Evolutionary conservation across 441 rosid species (phyloP).

Genomic region (Pelargonium citronellum): DNA sequence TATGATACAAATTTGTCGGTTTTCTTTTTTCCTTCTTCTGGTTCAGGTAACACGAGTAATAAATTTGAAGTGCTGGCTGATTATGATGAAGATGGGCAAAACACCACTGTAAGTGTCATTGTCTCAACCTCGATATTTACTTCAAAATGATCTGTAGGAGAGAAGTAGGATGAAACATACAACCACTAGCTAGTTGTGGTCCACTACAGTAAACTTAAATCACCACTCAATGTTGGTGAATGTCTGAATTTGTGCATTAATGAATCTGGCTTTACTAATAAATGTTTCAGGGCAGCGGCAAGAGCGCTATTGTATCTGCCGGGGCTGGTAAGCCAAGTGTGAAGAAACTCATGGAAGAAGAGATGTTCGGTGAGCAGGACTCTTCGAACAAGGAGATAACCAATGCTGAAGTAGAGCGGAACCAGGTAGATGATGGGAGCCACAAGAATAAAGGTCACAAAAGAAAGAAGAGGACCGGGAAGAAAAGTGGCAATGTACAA

Average conservation of each 20-base stretch:
- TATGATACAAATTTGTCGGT: background rate
- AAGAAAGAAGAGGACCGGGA: conserved; percentile 43
- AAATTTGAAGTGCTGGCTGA: conserved; percentile 32
- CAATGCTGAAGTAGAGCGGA: conserved; percentile 38
- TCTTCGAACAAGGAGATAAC: conserved; percentile 29
- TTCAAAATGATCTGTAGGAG: background rate
- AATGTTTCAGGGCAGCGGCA: conserved; percentile 38
- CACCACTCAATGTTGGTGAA: background rate
- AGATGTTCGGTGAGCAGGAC: conserved; percentile 53
- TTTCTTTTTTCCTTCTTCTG: conserved; percentile 35
- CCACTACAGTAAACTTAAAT: background rate
- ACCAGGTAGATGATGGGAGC: conserved; percentile 41
- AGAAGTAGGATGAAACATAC: conserved; percentile 7
- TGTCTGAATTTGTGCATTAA: conserved; percentile 12
- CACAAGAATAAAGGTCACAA: conserved; percentile 42
- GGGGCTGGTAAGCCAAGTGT: conserved; percentile 56
- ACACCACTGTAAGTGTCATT: conserved; percentile 41
- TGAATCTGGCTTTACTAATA: conserved; percentile 18
- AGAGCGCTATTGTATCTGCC: conserved; percentile 16
- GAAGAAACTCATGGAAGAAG: conserved; percentile 89
- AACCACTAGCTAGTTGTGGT: no score
- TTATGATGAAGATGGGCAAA: conserved; percentile 36
- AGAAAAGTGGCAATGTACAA: conserved; percentile 48
- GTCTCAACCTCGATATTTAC: background rate
- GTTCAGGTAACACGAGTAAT: conserved; percentile 30